These are phyloP conservation scores for Erodium moschatum DNA, from an alignment of 441 rosid genomes.

Conservation along the genomic window DNA sequence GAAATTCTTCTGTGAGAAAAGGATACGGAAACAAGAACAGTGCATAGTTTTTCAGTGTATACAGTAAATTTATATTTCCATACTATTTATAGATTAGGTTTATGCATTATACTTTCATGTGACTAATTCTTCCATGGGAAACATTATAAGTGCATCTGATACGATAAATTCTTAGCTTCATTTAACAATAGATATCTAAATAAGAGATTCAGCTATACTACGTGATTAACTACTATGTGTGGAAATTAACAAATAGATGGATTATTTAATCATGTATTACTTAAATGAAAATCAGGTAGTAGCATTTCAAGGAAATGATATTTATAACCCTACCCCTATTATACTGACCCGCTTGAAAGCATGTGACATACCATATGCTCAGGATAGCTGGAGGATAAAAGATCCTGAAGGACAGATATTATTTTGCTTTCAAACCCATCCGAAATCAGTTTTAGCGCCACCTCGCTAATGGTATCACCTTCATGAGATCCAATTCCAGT, in stretches of 20 bases:
- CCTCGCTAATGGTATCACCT: conserved; percentile 37
- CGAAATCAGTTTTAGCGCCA: conserved; percentile 58
- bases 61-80: background rate
- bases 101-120: background rate
- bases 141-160: background rate
- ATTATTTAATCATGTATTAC: background rate
- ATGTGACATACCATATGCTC: conserved; percentile 51
- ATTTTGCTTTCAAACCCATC: conserved; percentile 72
- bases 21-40: background rate
- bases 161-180: background rate
- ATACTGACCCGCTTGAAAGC: background rate
- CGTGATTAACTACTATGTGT: background rate
- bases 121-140: conserved; percentile 3
- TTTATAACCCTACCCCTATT: background rate
- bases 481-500: conserved; percentile 39
- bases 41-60: background rate
- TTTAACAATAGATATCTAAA: background rate
- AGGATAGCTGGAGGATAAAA: conserved; percentile 54
- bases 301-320: background rate
- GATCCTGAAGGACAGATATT: conserved; percentile 46
- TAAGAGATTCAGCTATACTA: background rate
- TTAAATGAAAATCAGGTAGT: conserved; percentile 2
- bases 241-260: background rate
- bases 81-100: background rate
- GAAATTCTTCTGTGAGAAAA: conserved; percentile 1